phyloP scores from a whole-genome alignment of 2,329 filamentous ascomycete genomes.

The Biscogniauxia mediterranea region DNA sequence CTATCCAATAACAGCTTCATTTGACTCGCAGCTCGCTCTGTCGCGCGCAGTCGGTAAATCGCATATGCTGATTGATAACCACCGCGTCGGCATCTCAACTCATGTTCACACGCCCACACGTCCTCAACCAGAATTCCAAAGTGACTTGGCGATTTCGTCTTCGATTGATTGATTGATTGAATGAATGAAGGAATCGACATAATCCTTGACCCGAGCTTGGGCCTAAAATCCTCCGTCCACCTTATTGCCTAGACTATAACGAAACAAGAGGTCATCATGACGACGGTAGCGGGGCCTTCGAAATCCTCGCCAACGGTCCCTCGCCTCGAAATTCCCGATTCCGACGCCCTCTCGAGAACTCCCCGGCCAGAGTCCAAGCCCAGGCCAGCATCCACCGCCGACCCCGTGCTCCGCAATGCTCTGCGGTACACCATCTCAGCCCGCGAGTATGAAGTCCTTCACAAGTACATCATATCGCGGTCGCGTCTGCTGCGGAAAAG shows the following conservation, averaged over 20 bases:
- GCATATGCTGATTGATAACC: neutral
- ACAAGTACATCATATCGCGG: constrained; percentile 77
- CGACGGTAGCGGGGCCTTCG: constrained; percentile 21
- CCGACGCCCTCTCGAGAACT: constrained; percentile 14
- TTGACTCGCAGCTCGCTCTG: neutral
- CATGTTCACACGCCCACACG: too few relatives aligned
- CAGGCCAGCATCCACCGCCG: constrained; percentile 38
- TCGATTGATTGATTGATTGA: neutral
- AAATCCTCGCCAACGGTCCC: constrained; percentile 15
- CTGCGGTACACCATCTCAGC: constrained; percentile 83
- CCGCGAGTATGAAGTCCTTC: constrained; percentile 80
- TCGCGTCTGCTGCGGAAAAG: constrained; percentile 57
- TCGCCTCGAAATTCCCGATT: constrained; percentile 23
- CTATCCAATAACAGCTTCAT: neutral
- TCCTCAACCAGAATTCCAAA: neutral
- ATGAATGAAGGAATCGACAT: neutral
- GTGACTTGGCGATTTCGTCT: neutral
- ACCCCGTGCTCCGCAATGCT: constrained; percentile 79
- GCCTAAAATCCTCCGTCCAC: neutral
- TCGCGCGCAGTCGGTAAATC: neutral
- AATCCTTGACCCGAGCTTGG: too few relatives aligned
- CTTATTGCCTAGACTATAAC: too few relatives aligned
- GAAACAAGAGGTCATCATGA: constrained; percentile 15
- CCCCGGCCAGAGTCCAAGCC: constrained; percentile 22
- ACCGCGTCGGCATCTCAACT: too few relatives aligned